Conservation (phyloP, 2,329 filamentous ascomycete species). For the Cladosporium sp. region DNA sequence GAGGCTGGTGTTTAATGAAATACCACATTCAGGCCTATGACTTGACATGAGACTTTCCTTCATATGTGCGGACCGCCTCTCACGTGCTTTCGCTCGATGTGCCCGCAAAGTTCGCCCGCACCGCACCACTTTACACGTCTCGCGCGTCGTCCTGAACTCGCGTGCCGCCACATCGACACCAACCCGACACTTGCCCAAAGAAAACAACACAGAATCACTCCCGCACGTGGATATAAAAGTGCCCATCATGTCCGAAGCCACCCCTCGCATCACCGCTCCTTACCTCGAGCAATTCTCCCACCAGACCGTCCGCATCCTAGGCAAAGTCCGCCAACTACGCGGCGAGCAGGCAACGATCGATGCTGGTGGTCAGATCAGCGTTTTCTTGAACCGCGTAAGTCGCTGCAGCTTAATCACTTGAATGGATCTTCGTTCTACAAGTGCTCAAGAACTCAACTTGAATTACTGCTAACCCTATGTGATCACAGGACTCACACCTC, state of each 20-base stretch:
- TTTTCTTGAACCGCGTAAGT: conserved; percentile 68
- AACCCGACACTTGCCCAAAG: neutral
- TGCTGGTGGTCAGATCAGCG: conserved; percentile 69
- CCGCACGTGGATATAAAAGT: neutral
- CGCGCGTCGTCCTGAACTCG: neutral
- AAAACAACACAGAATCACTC: conserved; percentile 14
- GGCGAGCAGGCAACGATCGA: conserved; percentile 79
- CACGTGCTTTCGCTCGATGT: neutral
- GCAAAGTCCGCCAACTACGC: conserved; percentile 76
- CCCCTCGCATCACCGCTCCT: conserved; percentile 76
- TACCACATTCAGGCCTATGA: too few relatives aligned
- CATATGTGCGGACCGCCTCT: neutral
- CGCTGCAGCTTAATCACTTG: conserved; percentile 11
- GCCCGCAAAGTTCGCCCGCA: neutral
- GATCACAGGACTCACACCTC: conserved; percentile 63
- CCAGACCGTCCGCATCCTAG: conserved; percentile 76
- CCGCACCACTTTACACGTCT: neutral
- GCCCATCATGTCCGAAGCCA: conserved; percentile 61
- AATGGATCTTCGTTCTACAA: neutral
- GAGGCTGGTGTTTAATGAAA: too few relatives aligned
- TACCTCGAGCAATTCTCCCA: conserved; percentile 71
- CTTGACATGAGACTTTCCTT: too few relatives aligned
- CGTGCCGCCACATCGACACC: neutral
- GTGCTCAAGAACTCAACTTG: neutral
- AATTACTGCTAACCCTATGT: too few relatives aligned